phyloP scores from a whole-genome alignment of 352 stramenopile genomes.

The Paralagenidium karlingii region DNA sequence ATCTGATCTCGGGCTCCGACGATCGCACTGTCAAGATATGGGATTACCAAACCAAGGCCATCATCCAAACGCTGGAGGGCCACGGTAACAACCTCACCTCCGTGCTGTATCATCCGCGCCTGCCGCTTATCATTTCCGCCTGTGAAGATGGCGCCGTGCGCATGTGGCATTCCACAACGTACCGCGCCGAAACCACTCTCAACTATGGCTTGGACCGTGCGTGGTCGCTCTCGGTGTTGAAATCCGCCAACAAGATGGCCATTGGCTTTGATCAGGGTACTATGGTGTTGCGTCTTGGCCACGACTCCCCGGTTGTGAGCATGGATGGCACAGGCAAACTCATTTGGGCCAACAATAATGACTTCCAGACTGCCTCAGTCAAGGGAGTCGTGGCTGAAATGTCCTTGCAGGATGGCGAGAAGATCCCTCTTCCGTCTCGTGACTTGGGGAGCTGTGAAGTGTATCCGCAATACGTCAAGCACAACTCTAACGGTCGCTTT shows the following conservation, averaged over 20 bases:
- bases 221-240: constrained; percentile 88
- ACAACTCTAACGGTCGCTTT: constrained; percentile 99
- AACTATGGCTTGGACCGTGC: constrained; percentile 99
- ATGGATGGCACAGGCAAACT: constrained; percentile 97
- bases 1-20: constrained; percentile 95
- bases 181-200: constrained; percentile 96
- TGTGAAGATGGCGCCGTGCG: constrained; percentile 95
- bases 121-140: constrained; percentile 96
- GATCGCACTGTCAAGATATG: constrained; percentile 98
- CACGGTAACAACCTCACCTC: constrained; percentile 98
- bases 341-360: constrained; percentile 97
- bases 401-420: constrained; percentile 80
- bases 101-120: constrained; percentile 97
- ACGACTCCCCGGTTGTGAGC: constrained; percentile 95
- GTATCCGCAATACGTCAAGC: constrained; percentile 94
- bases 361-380: constrained; percentile 92
- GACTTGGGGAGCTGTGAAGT: constrained; percentile 97
- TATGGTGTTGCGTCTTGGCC: constrained; percentile 95
- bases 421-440: constrained; percentile 62
- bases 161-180: constrained; percentile 91
- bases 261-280: constrained; percentile 92
- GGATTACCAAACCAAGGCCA: constrained; percentile 99
- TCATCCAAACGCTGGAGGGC: constrained; percentile 97
- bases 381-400: constrained; percentile 79
- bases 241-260: constrained; percentile 84